phyloP scores from a whole-genome alignment of 257 asterid genomes.

The Linaria vulgaris region DNA sequence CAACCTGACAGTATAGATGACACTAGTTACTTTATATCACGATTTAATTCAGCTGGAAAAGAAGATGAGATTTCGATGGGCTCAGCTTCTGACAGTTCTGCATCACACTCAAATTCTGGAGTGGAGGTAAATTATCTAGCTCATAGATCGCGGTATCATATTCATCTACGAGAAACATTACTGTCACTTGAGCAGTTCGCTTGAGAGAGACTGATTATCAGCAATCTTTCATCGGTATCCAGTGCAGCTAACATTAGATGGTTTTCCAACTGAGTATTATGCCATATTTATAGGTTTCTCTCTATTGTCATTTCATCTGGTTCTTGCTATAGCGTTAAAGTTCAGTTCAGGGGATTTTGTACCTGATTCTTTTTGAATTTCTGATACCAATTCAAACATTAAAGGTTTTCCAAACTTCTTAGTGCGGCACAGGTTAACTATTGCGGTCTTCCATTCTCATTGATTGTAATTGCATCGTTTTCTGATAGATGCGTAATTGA shows the following conservation, averaged over 20 bases:
- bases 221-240: not conserved
- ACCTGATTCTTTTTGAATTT: slow-evolving; percentile 4
- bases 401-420: not conserved
- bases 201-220: slow-evolving; percentile 18
- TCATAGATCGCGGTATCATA: slow-evolving; percentile 6
- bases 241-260: not conserved
- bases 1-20: slow-evolving; percentile 83
- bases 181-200: not conserved
- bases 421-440: slow-evolving; percentile 7
- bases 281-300: not conserved
- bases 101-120: slow-evolving; percentile 47
- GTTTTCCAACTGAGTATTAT: not conserved
- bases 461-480: not conserved
- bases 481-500: slow-evolving; percentile 10
- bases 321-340: slow-evolving; percentile 1
- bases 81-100: slow-evolving; percentile 66
- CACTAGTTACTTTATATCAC: slow-evolving; percentile 85
- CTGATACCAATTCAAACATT: slow-evolving; percentile 11
- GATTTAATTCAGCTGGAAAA: slow-evolving; percentile 56
- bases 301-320: slow-evolving; percentile 12
- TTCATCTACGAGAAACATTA: slow-evolving; percentile 2
- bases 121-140: slow-evolving; percentile 46
- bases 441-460: slow-evolving; percentile 3
- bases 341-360: not conserved
- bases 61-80: slow-evolving; percentile 47